Base-by-base conservation (phyloP, 2,329 filamentous ascomycete species). In the Alternaria atra region DNA sequence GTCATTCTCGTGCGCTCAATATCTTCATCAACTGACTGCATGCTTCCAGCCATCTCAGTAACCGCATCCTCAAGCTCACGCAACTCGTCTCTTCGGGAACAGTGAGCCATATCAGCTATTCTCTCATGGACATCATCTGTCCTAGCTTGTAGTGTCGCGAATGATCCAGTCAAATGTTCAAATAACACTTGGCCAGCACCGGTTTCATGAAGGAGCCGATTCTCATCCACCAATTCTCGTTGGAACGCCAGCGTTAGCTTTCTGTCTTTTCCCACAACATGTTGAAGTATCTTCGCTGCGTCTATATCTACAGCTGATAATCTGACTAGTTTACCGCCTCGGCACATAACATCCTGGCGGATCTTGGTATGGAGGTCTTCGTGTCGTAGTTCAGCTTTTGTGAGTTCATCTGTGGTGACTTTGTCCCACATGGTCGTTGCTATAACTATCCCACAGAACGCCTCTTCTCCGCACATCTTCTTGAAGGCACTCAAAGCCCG, bases 401-500 rank as follows among this genome's bases (percentile, higher is more conserved):
- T 10, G 20, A 52, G 29, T 4, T 57, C 47, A 10, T 12, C 27
- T n/a, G 1, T 4, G 6, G 40, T 29, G 6, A 56, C 17, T 43
- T 60, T 50, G 13, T 79, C 77, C 81, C 82, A 84, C 72, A 79
- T 78, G 29, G 75, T 82, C 4, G 81, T 83, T 8, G 73, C 75
- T 13, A 84, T 65, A 3, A 82, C 60, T 2, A 83, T 79, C 42
- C 79, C 78, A 52, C 75, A 70, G 3, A 83, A 70, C 32, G 75
- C 74, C 13, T 79, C 69, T 23, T 79, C 68, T 1, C 83, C 83
- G 23, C 77, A 80, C 5, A 84, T 78, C 29, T 79, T 77, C 57
- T 77, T 73, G 71, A 84, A 82, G 73, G 83, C 80, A 17, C 74
- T 61, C 2, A 84, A 64, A 52, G 82, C 82, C 50, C 77, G 74